Percentiles rank a stretch among this genome's conserved stretches.
Conservation (phyloP, 352 stramenopile genomes). For the Globisporangium paroecandrum region DNA sequence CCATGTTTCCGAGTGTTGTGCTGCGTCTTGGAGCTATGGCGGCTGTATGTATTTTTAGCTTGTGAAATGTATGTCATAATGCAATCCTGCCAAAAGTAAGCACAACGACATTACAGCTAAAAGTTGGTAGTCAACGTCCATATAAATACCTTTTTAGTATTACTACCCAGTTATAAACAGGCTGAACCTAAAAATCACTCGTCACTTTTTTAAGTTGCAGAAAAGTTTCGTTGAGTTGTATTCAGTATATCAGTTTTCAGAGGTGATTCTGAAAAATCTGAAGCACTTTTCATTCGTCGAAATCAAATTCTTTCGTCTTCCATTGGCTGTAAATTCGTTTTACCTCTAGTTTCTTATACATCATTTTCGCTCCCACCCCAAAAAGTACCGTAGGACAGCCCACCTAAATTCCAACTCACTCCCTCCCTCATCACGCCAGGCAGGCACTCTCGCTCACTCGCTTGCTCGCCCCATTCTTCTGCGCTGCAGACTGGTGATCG, state of each 20-base stretch:
- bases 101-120: background rate
- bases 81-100: background rate
- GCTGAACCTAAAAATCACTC: background rate
- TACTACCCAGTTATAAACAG: background rate
- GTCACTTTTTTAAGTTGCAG: background rate
- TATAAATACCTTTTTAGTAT: background rate
- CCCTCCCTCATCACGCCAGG: background rate
- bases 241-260: background rate
- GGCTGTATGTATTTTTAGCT: background rate
- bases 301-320: background rate
- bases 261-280: background rate
- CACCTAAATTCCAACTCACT: background rate
- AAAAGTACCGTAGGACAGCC: background rate
- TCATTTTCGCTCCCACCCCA: background rate
- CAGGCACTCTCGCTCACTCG: too few species aligned
- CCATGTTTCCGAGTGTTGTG: conserved; percentile 20
- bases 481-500: background rate
- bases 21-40: background rate
- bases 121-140: background rate
- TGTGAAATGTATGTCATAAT: background rate
- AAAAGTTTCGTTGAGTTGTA: conserved; percentile 2
- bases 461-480: background rate
- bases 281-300: background rate
- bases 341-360: background rate
- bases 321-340: background rate